Evolutionary conservation across 148 eudicot species (phyloP).

Genomic region (Oxyria digyna): DNA sequence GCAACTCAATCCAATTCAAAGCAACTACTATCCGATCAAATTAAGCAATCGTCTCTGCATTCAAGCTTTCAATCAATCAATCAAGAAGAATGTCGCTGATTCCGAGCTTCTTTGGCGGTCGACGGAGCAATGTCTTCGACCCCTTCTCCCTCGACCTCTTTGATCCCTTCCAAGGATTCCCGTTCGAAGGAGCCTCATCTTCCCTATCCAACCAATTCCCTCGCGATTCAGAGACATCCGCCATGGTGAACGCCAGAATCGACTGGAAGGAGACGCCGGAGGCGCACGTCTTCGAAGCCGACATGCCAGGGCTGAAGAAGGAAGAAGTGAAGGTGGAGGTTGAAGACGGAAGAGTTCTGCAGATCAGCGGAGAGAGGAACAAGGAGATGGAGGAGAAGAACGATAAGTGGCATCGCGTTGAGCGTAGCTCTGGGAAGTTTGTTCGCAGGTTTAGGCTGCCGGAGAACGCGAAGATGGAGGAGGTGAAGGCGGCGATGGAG

Average conservation of each 20-base stretch:
- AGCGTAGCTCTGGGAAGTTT: slow-evolving; percentile 9
- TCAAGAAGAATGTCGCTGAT: slow-evolving; percentile 6
- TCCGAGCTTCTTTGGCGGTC: slow-evolving; percentile 1
- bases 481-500: slow-evolving; percentile 12
- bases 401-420: slow-evolving; percentile 12
- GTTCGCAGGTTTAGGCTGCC: slow-evolving; percentile 8
- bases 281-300: slow-evolving; percentile 13
- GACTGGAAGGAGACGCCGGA: slow-evolving; percentile 16
- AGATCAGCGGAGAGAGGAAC: slow-evolving; percentile 13
- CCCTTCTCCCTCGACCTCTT: slow-evolving; percentile 6
- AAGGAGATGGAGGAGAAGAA: slow-evolving; percentile 10
- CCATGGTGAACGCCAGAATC: slow-evolving; percentile 8
- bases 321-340: slow-evolving; percentile 11
- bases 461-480: slow-evolving; percentile 12
- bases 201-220: not conserved
- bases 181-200: not conserved
- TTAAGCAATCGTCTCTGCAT: not conserved
- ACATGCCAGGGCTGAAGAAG: slow-evolving; percentile 9
- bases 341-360: slow-evolving; percentile 10
- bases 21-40: not conserved
- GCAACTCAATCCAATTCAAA: not conserved
- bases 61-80: not conserved
- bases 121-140: slow-evolving; percentile 1
- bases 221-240: not conserved
- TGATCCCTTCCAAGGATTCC: slow-evolving; percentile 4